Evolutionary conservation across 108 stramenopile genomes (phyloP).

Genomic region (Nannochloropsis gaditana): DNA sequence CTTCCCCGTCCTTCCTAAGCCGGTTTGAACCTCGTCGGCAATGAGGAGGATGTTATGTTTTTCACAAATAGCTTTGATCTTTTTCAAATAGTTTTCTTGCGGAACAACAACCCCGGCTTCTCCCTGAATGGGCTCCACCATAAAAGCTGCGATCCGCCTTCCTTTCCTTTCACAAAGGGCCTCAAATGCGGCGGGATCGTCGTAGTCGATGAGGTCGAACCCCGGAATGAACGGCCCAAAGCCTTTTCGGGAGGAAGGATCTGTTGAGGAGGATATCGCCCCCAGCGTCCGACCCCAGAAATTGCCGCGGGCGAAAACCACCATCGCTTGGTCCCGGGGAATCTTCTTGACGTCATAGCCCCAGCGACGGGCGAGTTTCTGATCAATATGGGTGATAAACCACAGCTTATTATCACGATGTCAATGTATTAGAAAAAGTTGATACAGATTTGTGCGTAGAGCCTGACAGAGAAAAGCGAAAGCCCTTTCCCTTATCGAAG

Average conservation of each 20-base stretch:
- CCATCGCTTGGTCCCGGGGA: conserved; percentile 61
- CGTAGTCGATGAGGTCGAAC: conserved; percentile 80
- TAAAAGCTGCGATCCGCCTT: conserved; percentile 87
- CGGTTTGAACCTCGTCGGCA: conserved; percentile 98
- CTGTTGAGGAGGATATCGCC: conserved; percentile 88
- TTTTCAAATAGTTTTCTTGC: conserved; percentile 82
- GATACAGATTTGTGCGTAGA: too few species aligned
- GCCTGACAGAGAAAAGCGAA: too few species aligned
- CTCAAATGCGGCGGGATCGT: conserved; percentile 75
- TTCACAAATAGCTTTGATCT: conserved; percentile 71
- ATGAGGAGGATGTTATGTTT: conserved; percentile 92
- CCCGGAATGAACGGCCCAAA: conserved; percentile 98
- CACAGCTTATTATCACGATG: too few species aligned
- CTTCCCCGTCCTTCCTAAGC: conserved; percentile 89
- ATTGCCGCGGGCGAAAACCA: conserved; percentile 90
- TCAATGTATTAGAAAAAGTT: too few species aligned
- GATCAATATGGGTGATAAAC: neutral
- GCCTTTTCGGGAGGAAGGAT: conserved; percentile 74
- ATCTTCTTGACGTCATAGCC: conserved; percentile 94
- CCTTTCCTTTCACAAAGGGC: conserved; percentile 72
- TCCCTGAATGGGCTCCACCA: conserved; percentile 99
- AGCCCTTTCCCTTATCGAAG: conserved; percentile 28
- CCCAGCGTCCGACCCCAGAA: conserved; percentile 99
- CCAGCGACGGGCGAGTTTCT: conserved; percentile 61
- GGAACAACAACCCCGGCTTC: conserved; percentile 99